phyloP scores from a whole-genome alignment of 345 rosid species.

The Rubroshorea leprosula region DNA sequence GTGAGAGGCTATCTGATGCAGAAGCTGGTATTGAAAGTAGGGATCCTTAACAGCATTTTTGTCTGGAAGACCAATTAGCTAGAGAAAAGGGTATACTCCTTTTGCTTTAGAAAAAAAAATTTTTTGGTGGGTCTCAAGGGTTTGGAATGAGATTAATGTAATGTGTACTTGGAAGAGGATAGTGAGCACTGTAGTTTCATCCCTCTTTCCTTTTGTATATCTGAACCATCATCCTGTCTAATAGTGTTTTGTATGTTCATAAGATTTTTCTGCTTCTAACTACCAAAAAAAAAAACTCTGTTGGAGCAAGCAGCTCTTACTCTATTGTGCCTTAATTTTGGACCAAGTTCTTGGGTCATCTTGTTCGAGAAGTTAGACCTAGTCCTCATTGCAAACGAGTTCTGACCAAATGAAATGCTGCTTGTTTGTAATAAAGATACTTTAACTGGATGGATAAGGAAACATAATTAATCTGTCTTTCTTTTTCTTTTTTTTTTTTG shows the following conservation, averaged over 20 bases:
- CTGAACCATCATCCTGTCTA: neutral
- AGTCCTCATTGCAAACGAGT: too few species aligned
- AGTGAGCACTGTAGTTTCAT: neutral
- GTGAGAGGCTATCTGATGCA: slow-evolving; percentile 46
- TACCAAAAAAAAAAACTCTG: too few species aligned
- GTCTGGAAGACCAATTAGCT: neutral
- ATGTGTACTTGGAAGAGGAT: neutral
- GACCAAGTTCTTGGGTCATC: too few species aligned
- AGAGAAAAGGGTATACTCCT: neutral
- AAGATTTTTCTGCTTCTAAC: too few species aligned
- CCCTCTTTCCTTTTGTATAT: neutral
- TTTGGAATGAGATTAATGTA: neutral
- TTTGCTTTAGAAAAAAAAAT: neutral
- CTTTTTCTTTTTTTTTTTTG: too few species aligned
- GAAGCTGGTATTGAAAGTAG: slow-evolving; percentile 53
- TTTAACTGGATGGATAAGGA: too few species aligned
- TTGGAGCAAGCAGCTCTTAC: too few species aligned
- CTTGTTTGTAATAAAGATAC: too few species aligned
- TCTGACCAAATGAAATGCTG: too few species aligned
- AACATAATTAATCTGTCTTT: too few species aligned
- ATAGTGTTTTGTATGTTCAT: neutral
- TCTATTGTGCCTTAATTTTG: too few species aligned
- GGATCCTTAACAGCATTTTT: slow-evolving; percentile 18
- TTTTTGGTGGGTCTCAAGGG: neutral
- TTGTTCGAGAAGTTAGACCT: too few species aligned